Evolutionary conservation across 2,329 filamentous ascomycete genomes (phyloP), one percentile per base, ranked within the genome.

Genomic region (Microdochium nivale): DNA sequence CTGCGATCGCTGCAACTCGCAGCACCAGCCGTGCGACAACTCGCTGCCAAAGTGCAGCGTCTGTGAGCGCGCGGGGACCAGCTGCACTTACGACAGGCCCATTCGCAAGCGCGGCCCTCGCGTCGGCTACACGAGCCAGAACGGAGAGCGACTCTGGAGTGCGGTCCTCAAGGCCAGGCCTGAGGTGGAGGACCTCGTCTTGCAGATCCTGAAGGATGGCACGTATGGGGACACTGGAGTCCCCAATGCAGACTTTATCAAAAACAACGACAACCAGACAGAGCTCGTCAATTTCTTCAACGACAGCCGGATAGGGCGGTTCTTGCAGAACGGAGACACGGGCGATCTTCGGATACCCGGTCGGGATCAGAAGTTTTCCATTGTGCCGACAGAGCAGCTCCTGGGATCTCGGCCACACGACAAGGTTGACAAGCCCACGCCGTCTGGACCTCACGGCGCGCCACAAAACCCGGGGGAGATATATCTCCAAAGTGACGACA

Each of bases 1-100:
- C 50, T 74, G 71, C 60, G 72, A 74, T 61, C 72, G 71, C 47
- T 74, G 71, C 55, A 73, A 74, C 54, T 67, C 70, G 50, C 72
- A 74, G 58, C 72, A 74, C 54, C 71, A 74, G 60, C 71, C 72
- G 5, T 75, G 72, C 59, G 72, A 75, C 60, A 75, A 75, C 54
- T 70, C 69, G 48, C 61, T 65, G 46, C 72, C 72, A n/a, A 68
- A 71, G 47, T 75, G 72, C 56, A 66, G 70, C 56, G 72, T 74
- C 43, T 75, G 72, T 50, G 67, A 69, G 50, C 62, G 64, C 19
- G 64, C 63, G n/a, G 63, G 63, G 21, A 63, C 63, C 9, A 63
- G 65, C 2, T 67, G 64, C 52, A 67, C 64, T 10, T 67, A 67
- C 49, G 64, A 67, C 53, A 53, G 64, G 40, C 64, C 64, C n/a